These are phyloP conservation scores for Platanthera guangdongensis DNA, from an alignment of 106 monocot genomes.

Conservation along the genomic window DNA sequence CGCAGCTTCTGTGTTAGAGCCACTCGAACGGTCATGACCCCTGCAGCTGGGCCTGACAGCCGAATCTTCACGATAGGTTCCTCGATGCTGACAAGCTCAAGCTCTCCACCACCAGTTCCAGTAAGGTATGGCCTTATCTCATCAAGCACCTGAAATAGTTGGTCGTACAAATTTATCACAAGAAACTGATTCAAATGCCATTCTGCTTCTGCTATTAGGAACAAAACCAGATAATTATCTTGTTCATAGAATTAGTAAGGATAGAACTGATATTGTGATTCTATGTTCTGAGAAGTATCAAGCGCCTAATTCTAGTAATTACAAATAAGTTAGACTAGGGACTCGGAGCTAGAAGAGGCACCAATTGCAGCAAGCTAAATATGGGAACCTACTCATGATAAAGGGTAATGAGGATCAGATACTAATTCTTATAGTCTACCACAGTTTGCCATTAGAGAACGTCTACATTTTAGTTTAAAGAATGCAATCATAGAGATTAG, in stretches of 20 bases:
- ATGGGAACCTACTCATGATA: not conserved
- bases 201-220: not conserved
- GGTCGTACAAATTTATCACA: not conserved
- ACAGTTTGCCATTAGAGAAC: not conserved
- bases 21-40: slow-evolving; percentile 88
- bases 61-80: slow-evolving; percentile 87
- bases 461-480: not conserved
- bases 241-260: not conserved
- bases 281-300: not conserved
- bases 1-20: slow-evolving; percentile 89
- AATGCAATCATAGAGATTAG: not conserved
- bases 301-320: not conserved
- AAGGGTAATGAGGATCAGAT: not conserved
- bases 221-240: not conserved
- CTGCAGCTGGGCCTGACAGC: slow-evolving; percentile 81
- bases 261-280: not conserved
- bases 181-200: not conserved
- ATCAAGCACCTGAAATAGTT: slow-evolving; percentile 66
- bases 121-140: slow-evolving; percentile 94
- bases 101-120: slow-evolving; percentile 88
- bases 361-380: not conserved
- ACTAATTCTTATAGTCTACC: not conserved
- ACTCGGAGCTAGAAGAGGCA: not conserved
- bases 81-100: slow-evolving; percentile 70
- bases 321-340: not conserved